These are phyloP conservation scores for Pichia sp. DNA, from an alignment of 1,139 yeast genomes.

Conservation along the genomic window DNA sequence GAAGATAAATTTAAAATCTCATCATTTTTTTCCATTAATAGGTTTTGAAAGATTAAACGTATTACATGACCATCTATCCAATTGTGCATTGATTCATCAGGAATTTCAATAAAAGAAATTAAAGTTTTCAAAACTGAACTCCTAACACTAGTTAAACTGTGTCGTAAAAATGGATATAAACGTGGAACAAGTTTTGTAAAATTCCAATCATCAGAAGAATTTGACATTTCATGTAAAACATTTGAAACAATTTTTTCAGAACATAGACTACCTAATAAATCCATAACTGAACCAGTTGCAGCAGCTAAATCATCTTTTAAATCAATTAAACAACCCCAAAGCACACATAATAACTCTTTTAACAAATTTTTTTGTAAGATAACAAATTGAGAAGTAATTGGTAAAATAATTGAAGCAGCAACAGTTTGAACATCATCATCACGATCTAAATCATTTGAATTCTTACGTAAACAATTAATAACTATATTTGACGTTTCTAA, in stretches of 20 bases:
- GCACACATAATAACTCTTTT: slow-evolving; percentile 60
- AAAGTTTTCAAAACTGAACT: slow-evolving; percentile 81
- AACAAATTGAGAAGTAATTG: slow-evolving; percentile 83
- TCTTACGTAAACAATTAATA: slow-evolving; percentile 56
- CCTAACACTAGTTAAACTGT: slow-evolving; percentile 87
- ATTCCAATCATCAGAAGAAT: slow-evolving; percentile 40
- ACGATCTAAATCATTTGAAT: slow-evolving; percentile 52
- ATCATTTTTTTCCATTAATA: slow-evolving; percentile 80
- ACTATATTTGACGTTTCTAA: slow-evolving; percentile 80
- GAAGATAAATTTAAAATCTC: slow-evolving; percentile 63
- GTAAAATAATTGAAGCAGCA: slow-evolving; percentile 88
- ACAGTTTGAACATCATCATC: slow-evolving; percentile 94
- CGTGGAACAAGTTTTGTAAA: slow-evolving; percentile 82
- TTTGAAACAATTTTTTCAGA: slow-evolving; percentile 72
- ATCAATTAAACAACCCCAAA: slow-evolving; percentile 84
- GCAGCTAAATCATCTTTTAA: slow-evolving; percentile 89
- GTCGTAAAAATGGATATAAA: slow-evolving; percentile 86
- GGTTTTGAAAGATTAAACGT: slow-evolving; percentile 77
- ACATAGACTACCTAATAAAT: slow-evolving; percentile 80
- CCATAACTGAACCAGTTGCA: slow-evolving; percentile 95
- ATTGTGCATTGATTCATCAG: slow-evolving; percentile 56
- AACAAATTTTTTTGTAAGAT: slow-evolving; percentile 54
- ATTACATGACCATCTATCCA: slow-evolving; percentile 78
- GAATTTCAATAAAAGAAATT: slow-evolving; percentile 65
- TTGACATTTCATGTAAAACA: slow-evolving; percentile 60